These are phyloP conservation scores for Mentha longifolia DNA, from an alignment of 257 asterid species.

Conservation along the genomic window DNA sequence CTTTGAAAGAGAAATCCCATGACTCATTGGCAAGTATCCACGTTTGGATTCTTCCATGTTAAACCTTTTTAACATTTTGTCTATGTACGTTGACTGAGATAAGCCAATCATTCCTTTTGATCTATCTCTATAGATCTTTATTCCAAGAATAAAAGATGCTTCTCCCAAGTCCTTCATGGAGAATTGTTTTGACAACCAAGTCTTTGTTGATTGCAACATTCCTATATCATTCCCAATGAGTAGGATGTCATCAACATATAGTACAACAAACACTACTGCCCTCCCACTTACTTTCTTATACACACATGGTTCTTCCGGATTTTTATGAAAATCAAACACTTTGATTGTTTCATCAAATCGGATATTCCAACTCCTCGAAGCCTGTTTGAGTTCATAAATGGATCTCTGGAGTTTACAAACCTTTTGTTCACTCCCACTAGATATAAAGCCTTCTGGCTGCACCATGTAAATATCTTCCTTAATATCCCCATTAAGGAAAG, in stretches of 20 bases:
- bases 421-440: neutral
- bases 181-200: neutral
- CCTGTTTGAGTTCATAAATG: neutral
- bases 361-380: neutral
- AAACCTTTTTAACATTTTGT: neutral
- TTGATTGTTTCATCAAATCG: neutral
- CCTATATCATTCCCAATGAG: neutral
- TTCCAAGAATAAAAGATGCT: neutral
- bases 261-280: neutral
- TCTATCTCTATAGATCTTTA: neutral
- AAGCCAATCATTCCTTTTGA: neutral
- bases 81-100: neutral
- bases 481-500: neutral
- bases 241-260: neutral
- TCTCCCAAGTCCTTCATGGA: neutral
- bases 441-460: slow-evolving; percentile 6
- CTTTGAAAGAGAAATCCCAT: slow-evolving; percentile 4
- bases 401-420: neutral
- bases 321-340: neutral
- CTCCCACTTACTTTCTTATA: slow-evolving; percentile 8
- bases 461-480: neutral
- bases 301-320: neutral
- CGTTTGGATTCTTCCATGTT: neutral
- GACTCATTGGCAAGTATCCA: neutral
- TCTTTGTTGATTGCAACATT: neutral